Base-by-base conservation (phyloP, 2,329 filamentous ascomycete species). In the Colletotrichum musicola region DNA sequence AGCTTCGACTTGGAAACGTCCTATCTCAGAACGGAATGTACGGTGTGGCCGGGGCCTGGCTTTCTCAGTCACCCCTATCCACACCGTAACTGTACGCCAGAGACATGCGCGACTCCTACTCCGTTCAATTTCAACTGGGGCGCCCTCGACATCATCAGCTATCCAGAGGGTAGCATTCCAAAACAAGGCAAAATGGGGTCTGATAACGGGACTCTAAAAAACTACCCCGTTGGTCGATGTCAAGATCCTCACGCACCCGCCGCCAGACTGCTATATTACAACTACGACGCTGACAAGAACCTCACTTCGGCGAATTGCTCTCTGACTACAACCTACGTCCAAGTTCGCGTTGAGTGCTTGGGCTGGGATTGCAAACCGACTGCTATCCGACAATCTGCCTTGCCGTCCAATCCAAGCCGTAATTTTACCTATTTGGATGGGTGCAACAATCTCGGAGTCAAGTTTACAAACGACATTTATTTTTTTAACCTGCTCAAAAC, bases 401-500 rank as follows among this genome's bases (percentile, higher is more conserved):
- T 18, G 14, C n/a, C 18, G 18, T 6, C 4, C 4, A 38, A 25
- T 9, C 58, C 30, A 1, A 61, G 46, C 20, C 0, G 27, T 4
- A 61, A 61, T 46, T 5, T 42, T 18, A 61, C 58, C 2, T 51
- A 51, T 18, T 61, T 51, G 14, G 58, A 61, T 27, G n/a, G 27
- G 25, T 51, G 46, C 30, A 22, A 22, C 20, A 22, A 22, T 20
- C 47, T 20, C 6, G 30, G 1, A 46, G 42, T 12, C 3, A 9
- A 20, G 13, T 30, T 30, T 30, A 2, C 9, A 20, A 20, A 12
- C 13, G 12, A 22, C 20, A 22, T 22, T 22, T 40, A 18, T 18
- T 61, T 61, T 4, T 61, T 51, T 10, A 14, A 14, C 7, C 13
- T 22, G 4, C 18, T 56, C 35, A 18, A 12, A 40, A 61, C 30